Percentiles rank a stretch among this genome's conserved stretches.
Conservation (phyloP, 768 basidiomycete genomes). For the Agrocybe praecox region DNA sequence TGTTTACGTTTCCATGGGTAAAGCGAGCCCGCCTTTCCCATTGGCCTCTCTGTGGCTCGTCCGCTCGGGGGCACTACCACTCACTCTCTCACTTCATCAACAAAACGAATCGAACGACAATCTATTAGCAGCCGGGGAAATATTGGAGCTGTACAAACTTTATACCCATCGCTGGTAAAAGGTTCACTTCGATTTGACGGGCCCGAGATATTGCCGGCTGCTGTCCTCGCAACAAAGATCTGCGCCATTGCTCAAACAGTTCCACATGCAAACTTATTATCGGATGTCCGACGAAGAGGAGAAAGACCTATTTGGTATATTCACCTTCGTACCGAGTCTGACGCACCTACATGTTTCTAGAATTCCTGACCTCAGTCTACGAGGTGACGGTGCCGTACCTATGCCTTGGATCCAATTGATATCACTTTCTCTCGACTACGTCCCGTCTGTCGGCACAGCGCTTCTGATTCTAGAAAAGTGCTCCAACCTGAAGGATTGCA, state of each 20-base stretch:
- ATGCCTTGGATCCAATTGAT: slow-evolving; percentile 35
- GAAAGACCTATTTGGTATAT: slow-evolving; percentile 30
- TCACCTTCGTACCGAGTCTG: slow-evolving; percentile 30
- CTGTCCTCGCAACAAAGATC: slow-evolving; percentile 21
- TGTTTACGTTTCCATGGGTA: slow-evolving; percentile 30
- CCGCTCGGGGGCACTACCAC: slow-evolving; percentile 33
- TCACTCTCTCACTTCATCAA: slow-evolving; percentile 32
- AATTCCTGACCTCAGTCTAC: slow-evolving; percentile 29
- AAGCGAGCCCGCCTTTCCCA: slow-evolving; percentile 28
- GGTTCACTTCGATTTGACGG: slow-evolving; percentile 32
- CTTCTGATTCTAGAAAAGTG: slow-evolving; percentile 31
- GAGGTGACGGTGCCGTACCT: slow-evolving; percentile 21
- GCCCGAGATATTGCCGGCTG: slow-evolving; percentile 26
- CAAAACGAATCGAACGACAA: slow-evolving; percentile 33
- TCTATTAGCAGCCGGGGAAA: slow-evolving; percentile 25
- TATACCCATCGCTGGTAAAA: slow-evolving; percentile 32
- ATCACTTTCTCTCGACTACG: slow-evolving; percentile 25
- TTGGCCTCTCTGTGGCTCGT: slow-evolving; percentile 32
- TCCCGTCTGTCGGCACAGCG: slow-evolving; percentile 27
- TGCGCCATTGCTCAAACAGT: slow-evolving; percentile 31
- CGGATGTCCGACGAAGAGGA: slow-evolving; percentile 29
- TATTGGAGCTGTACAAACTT: slow-evolving; percentile 31
- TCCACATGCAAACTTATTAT: slow-evolving; percentile 28
- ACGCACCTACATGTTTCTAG: slow-evolving; percentile 30
- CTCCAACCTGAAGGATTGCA: slow-evolving; percentile 25